These are phyloP conservation scores for Pisolithus marmoratus DNA, from an alignment of 768 basidiomycete species.

Conservation along the genomic window DNA sequence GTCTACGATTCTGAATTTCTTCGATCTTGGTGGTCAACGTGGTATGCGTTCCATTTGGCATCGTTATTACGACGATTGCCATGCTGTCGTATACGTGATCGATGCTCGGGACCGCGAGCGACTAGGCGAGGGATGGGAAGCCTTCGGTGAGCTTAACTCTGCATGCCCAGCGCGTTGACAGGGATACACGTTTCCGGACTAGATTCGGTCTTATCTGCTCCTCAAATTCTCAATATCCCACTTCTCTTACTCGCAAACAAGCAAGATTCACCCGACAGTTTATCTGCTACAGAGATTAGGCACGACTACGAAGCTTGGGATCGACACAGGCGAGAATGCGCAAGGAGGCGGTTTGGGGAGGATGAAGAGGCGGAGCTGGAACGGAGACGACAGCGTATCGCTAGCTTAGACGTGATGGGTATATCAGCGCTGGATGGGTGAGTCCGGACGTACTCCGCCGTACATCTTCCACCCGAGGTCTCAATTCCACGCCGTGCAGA, in stretches of 20 bases:
- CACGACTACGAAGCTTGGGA: slow-evolving; percentile 88
- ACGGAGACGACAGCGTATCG: slow-evolving; percentile 50
- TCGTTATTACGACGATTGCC: slow-evolving; percentile 92
- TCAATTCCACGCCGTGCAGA: slow-evolving; percentile 32
- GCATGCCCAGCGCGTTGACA: slow-evolving; percentile 5
- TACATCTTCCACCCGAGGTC: no score
- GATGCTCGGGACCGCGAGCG: slow-evolving; percentile 90
- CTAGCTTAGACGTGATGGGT: slow-evolving; percentile 85
- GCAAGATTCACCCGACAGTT: slow-evolving; percentile 75
- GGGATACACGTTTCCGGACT: slow-evolving; percentile 10
- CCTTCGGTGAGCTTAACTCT: slow-evolving; percentile 67
- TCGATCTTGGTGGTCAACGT: slow-evolving; percentile 93
- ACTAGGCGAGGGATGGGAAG: slow-evolving; percentile 92
- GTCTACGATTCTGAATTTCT: slow-evolving; percentile 92
- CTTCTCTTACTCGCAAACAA: slow-evolving; percentile 94
- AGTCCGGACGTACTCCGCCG: slow-evolving; percentile 9
- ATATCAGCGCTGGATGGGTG: slow-evolving; percentile 90
- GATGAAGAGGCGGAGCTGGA: slow-evolving; percentile 42
- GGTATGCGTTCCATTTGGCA: slow-evolving; percentile 95
- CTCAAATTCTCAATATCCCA: slow-evolving; percentile 86
- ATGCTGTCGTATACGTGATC: slow-evolving; percentile 93
- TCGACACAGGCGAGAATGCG: slow-evolving; percentile 66
- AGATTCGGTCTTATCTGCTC: slow-evolving; percentile 85
- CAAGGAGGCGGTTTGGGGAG: slow-evolving; percentile 47
- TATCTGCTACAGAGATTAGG: slow-evolving; percentile 87